A percentile compares a stretch with the other conserved stretches of the same genome.
These are phyloP conservation scores for Penicillium pancosmium DNA, from an alignment of 495 filamentous ascomycete genomes.

Conservation along the genomic window DNA sequence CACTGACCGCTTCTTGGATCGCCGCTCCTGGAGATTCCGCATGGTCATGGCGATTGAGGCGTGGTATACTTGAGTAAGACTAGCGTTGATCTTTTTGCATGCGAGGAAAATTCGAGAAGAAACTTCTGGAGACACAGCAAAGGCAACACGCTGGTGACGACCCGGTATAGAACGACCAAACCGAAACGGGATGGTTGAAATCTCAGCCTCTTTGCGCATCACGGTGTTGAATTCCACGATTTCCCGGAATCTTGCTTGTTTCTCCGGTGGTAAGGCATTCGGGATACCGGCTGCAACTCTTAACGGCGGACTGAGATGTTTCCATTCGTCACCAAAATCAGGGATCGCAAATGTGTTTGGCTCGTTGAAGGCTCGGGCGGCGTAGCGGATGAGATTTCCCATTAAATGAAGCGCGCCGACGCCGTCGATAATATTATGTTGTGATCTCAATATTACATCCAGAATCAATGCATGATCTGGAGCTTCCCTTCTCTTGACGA, in stretches of 20 bases:
- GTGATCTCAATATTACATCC: conserved; percentile 45
- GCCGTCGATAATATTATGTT: conserved; percentile 53
- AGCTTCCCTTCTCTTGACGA: conserved; percentile 24
- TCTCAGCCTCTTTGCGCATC: not conserved
- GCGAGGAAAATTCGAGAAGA: not conserved
- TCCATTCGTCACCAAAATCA: conserved; percentile 11
- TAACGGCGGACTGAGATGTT: conserved; percentile 28
- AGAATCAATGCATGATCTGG: not conserved
- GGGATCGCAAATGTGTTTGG: conserved; percentile 8
- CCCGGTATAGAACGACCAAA: conserved; percentile 5
- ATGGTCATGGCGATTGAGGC: conserved; percentile 23
- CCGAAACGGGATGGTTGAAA: not conserved
- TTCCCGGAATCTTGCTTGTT: not conserved
- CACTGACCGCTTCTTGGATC: conserved; percentile 15
- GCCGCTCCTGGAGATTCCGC: conserved; percentile 20
- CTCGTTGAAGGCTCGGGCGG: conserved; percentile 10
- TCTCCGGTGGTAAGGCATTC: conserved; percentile 4
- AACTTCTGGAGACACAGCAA: conserved; percentile 17
- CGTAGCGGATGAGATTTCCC: conserved; percentile 25
- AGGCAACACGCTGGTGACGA: conserved; percentile 27
- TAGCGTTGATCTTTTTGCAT: conserved; percentile 11
- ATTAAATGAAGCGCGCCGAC: conserved; percentile 45
- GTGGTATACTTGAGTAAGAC: conserved; percentile 17
- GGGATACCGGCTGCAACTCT: conserved; percentile 28
- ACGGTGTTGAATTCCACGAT: not conserved